These are phyloP conservation scores for Talaromyces albobiverticillius DNA, from an alignment of 2,329 filamentous ascomycete genomes.

Conservation along the genomic window DNA sequence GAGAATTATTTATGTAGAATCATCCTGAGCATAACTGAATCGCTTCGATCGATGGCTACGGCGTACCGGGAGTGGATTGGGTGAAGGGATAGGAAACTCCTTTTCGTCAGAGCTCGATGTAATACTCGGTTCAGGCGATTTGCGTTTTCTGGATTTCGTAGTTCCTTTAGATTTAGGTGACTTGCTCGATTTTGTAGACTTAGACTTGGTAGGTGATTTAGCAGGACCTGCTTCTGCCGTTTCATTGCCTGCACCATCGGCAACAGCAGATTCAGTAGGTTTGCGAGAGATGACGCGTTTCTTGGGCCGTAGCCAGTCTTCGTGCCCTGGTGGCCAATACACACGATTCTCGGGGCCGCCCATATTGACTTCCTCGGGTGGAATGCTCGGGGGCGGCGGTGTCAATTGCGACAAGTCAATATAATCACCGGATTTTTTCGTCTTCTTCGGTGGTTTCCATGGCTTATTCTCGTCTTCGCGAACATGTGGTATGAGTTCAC, in stretches of 20 bases:
- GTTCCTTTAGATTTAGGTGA: constrained; percentile 16
- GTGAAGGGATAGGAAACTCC: neutral
- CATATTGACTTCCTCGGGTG: constrained; percentile 75
- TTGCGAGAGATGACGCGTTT: constrained; percentile 12
- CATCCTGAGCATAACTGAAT: constrained; percentile 35
- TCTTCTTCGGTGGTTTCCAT: constrained; percentile 46
- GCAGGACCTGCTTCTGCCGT: constrained; percentile 10
- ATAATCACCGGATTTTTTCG: constrained; percentile 43
- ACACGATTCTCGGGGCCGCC: constrained; percentile 77
- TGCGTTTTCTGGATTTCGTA: constrained; percentile 28
- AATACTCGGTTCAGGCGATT: constrained; percentile 25
- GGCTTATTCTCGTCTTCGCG: constrained; percentile 71
- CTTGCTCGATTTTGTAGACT: neutral
- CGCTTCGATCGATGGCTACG: constrained; percentile 32
- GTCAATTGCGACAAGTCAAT: constrained; percentile 41
- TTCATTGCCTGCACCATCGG: constrained; percentile 12
- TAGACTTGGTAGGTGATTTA: constrained; percentile 3
- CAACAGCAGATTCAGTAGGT: constrained; percentile 12
- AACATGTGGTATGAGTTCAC: constrained; percentile 73
- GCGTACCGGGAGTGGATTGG: constrained; percentile 1
- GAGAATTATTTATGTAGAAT: constrained; percentile 17
- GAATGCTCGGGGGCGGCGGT: constrained; percentile 49
- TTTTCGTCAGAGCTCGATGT: constrained; percentile 27
- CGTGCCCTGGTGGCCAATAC: constrained; percentile 87
- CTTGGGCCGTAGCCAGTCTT: constrained; percentile 81